Evolutionary conservation across 2,329 filamentous ascomycete genomes (phyloP).

Genomic region (Eutypa lata): DNA sequence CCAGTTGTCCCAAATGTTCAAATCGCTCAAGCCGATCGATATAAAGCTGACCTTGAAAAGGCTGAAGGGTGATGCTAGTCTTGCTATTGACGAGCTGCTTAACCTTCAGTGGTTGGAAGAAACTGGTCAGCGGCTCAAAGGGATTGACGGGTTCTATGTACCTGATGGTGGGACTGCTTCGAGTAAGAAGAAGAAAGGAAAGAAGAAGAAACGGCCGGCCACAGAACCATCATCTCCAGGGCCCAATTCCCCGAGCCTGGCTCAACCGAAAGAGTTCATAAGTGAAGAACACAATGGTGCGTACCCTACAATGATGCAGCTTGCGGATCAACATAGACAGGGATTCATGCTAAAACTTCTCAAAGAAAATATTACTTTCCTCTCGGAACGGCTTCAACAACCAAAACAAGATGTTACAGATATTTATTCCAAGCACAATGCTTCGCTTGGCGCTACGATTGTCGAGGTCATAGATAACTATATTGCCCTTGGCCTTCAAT

Average conservation of each 20-base stretch:
- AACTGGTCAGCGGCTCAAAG: constrained; percentile 60
- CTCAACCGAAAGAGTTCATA: constrained; percentile 6
- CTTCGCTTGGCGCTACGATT: constrained; percentile 38
- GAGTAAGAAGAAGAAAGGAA: constrained; percentile 29
- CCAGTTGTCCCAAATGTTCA: constrained; percentile 69
- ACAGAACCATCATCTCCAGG: constrained; percentile 10
- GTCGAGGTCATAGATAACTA: constrained; percentile 42
- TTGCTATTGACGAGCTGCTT: constrained; percentile 75
- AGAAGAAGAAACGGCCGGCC: constrained; percentile 23
- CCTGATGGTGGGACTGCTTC: constrained; percentile 42
- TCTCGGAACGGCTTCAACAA: constrained; percentile 42
- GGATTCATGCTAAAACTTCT: constrained; percentile 7
- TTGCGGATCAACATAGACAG: neutral
- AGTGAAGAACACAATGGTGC: constrained; percentile 17
- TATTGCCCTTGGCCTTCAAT: constrained; percentile 33
- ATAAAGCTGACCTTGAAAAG: constrained; percentile 67
- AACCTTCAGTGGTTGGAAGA: constrained; percentile 76
- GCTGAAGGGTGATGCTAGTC: constrained; percentile 62
- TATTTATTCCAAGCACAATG: constrained; percentile 36
- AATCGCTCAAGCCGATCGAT: constrained; percentile 62
- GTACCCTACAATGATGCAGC: too few species aligned
- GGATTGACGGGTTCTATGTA: constrained; percentile 77
- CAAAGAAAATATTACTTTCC: constrained; percentile 39
- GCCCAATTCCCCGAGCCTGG: constrained; percentile 1
- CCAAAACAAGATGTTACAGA: constrained; percentile 37